Conservation (phyloP, 148 eudicot genomes). For the Camellia lanceoleosa region DNA sequence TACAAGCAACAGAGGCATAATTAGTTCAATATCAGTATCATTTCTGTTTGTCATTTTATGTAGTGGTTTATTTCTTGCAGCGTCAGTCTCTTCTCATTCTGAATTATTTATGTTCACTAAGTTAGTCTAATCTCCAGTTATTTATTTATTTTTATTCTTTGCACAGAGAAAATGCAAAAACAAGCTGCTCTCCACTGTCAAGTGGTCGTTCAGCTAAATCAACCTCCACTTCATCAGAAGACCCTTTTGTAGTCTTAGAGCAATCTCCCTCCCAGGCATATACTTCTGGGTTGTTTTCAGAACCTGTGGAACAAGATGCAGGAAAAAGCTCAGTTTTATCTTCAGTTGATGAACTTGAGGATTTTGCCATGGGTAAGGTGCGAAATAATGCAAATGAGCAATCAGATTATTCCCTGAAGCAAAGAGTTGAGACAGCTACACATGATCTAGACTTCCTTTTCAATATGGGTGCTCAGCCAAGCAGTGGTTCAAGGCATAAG, state of each 20-base stretch:
- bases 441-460: constrained; percentile 60
- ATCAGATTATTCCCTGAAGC: constrained; percentile 14
- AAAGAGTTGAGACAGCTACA: constrained; percentile 9
- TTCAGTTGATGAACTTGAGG: constrained; percentile 51
- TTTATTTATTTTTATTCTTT: not conserved
- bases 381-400: constrained; percentile 25
- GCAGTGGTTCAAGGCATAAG: constrained; percentile 23
- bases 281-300: constrained; percentile 25
- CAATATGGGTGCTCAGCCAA: constrained; percentile 23
- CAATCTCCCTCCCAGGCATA: constrained; percentile 21
- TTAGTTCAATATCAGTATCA: not conserved
- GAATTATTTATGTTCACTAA: not conserved
- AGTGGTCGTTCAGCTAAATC: constrained; percentile 25
- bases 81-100: not conserved
- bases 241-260: constrained; percentile 41
- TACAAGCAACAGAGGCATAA: not conserved
- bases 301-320: constrained; percentile 13
- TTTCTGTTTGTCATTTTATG: not conserved
- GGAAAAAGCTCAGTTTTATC: constrained; percentile 35
- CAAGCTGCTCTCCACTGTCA: constrained; percentile 21
- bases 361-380: constrained; percentile 38
- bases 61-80: not conserved
- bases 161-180: constrained; percentile 23
- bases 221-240: constrained; percentile 25
- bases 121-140: not conserved